Evolutionary conservation across 148 eudicot species (phyloP), one percentile per base, ranked within the genome.

Genomic region (Drosera capensis): DNA sequence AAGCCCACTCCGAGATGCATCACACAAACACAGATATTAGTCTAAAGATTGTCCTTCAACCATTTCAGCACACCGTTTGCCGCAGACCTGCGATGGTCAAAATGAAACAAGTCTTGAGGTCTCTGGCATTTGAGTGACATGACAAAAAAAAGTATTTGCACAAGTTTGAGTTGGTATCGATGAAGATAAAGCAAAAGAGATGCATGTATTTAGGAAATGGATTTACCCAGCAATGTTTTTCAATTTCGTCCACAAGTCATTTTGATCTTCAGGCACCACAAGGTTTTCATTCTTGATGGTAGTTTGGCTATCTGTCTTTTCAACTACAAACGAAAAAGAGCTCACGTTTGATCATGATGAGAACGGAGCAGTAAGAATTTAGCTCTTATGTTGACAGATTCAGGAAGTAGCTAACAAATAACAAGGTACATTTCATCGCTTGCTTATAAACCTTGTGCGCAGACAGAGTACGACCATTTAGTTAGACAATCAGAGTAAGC

Each of bases 171-270:
- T 12, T 3, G 17, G 23, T 13, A 20, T 9, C 3, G 13, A 5
- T 15, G 17, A 24, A 14, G 15, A 3, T 1, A 23, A 21, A 14
- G 19, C 36, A 43, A 25, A 43, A 22, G 9, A 2, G 15, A 42
- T 12, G 14, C 5, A 40, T 20, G 46, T 30, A 3, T 36, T 20
- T 1, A 19, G 48, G 41, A 26, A 19, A 12, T 18, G 23, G 40
- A 39, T 29, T 56, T 90, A 90, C 97, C 97, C 97, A 12, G 85
- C 97, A 62, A 78, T 57, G 60, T 84, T 80, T 70, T 78, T 75
- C 34, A 90, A 54, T 54, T 67, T 64, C 54, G 73, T 75, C 95
- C 73, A 80, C 14, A 69, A 23, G 49, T 78, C 94, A 59, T 58
- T 43, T 49, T 84, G 60, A 36, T 73, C 93, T 65, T 15, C 73